Conservation (phyloP, 495 filamentous ascomycete species). For the Delitschia confertaspora region DNA sequence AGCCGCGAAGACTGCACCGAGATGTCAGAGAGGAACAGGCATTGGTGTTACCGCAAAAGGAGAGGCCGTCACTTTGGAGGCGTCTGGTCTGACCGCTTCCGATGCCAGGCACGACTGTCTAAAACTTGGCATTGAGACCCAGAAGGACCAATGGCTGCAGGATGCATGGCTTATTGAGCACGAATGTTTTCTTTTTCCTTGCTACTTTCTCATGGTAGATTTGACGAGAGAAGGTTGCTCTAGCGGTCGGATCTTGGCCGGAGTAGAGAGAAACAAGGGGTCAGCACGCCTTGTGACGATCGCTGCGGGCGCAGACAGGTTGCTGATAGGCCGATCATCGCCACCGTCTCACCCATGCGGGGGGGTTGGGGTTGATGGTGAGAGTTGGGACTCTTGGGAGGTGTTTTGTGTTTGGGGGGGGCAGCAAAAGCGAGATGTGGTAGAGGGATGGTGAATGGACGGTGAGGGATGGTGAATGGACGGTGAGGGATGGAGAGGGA, state of each 20-base stretch:
- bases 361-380: conserved; percentile 7
- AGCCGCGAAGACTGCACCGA: conserved; percentile 14
- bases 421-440: too few species aligned
- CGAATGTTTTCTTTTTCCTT: conserved; percentile 19
- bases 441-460: too few species aligned
- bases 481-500: too few species aligned
- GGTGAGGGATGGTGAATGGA: too few species aligned
- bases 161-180: conserved; percentile 11
- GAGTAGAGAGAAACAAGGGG: conserved; percentile 14
- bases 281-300: conserved; percentile 28
- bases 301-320: conserved; percentile 19
- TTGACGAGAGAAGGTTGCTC: conserved; percentile 10
- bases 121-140: conserved; percentile 4
- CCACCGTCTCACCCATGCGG: conserved; percentile 26
- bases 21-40: conserved; percentile 22
- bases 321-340: conserved; percentile 26
- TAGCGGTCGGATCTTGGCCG: conserved; percentile 26
- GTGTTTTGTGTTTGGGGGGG: neutral
- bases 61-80: conserved; percentile 27
- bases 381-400: neutral
- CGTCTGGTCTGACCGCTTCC: conserved; percentile 23
- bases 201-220: conserved; percentile 5
- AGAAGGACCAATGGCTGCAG: conserved; percentile 4
- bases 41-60: conserved; percentile 20
- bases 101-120: conserved; percentile 24